phyloP scores from a whole-genome alignment of 208 protist species.

The Crithidia expoeki region DNA sequence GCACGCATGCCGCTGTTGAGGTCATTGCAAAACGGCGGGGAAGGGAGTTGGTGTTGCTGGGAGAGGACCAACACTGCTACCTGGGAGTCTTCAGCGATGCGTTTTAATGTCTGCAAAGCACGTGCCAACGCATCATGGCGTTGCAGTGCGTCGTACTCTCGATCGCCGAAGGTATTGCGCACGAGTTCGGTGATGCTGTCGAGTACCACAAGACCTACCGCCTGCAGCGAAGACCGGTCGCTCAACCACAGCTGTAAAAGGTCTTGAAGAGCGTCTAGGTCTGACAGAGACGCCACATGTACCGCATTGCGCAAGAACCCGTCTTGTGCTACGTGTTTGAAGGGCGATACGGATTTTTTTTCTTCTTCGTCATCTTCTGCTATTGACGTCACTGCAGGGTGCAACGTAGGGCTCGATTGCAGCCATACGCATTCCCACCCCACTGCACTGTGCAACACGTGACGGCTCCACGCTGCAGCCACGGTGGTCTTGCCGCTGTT shows the following conservation, averaged over 20 bases:
- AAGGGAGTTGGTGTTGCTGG: conserved; percentile 6
- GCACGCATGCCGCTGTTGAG: not conserved
- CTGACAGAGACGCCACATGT: conserved; percentile 20
- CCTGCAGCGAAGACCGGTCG: conserved; percentile 7
- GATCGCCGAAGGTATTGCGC: conserved; percentile 41
- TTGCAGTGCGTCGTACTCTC: conserved; percentile 41
- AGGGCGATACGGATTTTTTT: no score
- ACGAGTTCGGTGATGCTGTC: conserved; percentile 61
- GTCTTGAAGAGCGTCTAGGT: conserved; percentile 23
- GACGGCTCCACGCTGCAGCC: conserved; percentile 31
- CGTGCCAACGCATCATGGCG: conserved; percentile 50
- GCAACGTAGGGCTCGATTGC: conserved; percentile 13
- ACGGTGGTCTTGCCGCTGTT: conserved; percentile 44
- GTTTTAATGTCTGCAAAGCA: conserved; percentile 58
- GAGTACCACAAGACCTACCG: conserved; percentile 54
- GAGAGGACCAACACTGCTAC: conserved; percentile 62
- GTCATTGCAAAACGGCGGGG: not conserved
- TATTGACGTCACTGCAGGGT: conserved; percentile 10
- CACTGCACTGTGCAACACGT: not conserved
- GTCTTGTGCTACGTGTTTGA: not conserved
- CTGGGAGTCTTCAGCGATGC: conserved; percentile 39
- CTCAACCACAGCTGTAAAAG: conserved; percentile 14
- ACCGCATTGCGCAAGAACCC: conserved; percentile 4
- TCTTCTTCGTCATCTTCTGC: not conserved
- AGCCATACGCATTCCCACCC: conserved; percentile 27